phyloP scores from a whole-genome alignment of 2,329 filamentous ascomycete genomes.

The Ambrosiella xylebori region DNA sequence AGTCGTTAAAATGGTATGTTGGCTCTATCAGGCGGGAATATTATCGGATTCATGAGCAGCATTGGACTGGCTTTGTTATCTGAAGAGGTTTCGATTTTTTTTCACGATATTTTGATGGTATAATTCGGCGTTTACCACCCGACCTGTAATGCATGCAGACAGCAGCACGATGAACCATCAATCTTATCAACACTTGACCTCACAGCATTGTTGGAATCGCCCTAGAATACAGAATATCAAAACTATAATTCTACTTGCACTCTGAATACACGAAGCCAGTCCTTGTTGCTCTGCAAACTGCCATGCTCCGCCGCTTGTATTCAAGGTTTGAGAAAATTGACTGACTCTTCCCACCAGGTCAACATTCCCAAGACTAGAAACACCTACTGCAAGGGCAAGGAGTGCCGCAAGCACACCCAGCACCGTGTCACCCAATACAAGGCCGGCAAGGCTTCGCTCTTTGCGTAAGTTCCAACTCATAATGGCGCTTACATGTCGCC shows the following conservation, averaged over 20 bases:
- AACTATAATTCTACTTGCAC: no score
- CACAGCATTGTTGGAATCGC: no score
- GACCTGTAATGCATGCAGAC: no score
- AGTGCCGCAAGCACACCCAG: slow-evolving; percentile 81
- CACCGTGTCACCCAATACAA: slow-evolving; percentile 96
- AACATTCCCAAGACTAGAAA: slow-evolving; percentile 97
- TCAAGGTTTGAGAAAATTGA: slow-evolving; percentile 14
- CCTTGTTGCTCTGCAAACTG: not conserved
- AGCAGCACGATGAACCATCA: no score
- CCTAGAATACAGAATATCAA: no score
- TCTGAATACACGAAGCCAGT: no score
- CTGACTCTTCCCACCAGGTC: slow-evolving; percentile 40
- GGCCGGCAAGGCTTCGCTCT: slow-evolving; percentile 87
- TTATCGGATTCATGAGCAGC: not conserved
- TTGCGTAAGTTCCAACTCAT: slow-evolving; percentile 33
- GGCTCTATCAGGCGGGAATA: slow-evolving; percentile 11
- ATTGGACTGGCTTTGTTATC: not conserved
- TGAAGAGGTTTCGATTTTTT: not conserved
- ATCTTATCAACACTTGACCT: not conserved
- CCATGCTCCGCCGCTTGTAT: no score
- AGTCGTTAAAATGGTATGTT: slow-evolving; percentile 32
- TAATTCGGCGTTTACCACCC: no score
- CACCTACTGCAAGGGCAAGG: slow-evolving; percentile 95
- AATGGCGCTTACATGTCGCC: not conserved
- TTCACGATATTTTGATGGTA: not conserved